Base-by-base conservation (phyloP, 2,329 filamentous ascomycete species). In the Aspergillus luchuensis region DNA sequence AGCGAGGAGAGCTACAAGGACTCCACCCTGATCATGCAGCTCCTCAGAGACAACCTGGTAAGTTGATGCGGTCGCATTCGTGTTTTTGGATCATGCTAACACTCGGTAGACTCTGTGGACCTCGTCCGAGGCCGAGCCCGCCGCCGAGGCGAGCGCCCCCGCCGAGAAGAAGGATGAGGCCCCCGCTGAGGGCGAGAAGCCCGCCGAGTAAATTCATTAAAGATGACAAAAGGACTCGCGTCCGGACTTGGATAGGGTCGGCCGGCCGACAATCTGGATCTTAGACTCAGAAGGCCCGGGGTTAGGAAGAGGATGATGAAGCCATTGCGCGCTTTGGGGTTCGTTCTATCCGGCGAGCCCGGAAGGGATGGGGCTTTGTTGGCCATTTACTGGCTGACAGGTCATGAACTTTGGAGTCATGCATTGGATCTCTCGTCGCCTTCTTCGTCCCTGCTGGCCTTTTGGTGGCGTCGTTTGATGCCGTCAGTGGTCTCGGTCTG, bases 1-100 rank as follows among this genome's bases (percentile, higher is more conserved):
- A 96, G 91, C 79, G 93, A 97, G 88, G 93, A 97, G 87, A 96
- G 91, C 87, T 97, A 97, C 91, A 96, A 96, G 88, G 93, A 97
- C 85, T 96, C 92, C 50, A 97, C 93, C 66, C 89, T 97, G 74
- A 97, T 97, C 83, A 97, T 97, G 93, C 93, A 97, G 85, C 90
- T 97, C 66, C 89, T 97, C 78, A 91, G 93, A 78, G 93, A 97
- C 85, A 97, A 97, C 87, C 79, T 97, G 79, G 92, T 96, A 85
- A 69, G 86, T 79, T 38, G 21, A 38, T 28, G 10, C 39, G 7
- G 30, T 43, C 4, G 23, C 41, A 10, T 15, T 39, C 33, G 28
- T 28, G 48, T 28, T 21, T 19, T 7, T 51, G n/a, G 49, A 15
- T 17, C 8, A 23, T 61, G 60, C 74, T 79, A 70, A 79, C 67